phyloP scores from a whole-genome alignment of 352 stramenopile species.

The Phytophthora kernoviae region DNA sequence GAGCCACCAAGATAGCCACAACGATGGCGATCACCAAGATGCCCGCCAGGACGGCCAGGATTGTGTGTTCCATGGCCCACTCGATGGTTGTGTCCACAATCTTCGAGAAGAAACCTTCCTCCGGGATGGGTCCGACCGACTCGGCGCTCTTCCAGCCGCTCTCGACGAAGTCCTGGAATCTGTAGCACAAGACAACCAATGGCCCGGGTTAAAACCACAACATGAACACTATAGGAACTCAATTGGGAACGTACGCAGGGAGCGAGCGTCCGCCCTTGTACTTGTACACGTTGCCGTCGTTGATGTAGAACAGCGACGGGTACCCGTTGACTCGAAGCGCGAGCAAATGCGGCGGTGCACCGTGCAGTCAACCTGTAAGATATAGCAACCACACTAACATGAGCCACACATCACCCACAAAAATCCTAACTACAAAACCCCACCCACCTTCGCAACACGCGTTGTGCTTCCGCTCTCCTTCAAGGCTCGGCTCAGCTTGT shows the following conservation, averaged over 20 bases:
- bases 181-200: slow-evolving; percentile 4
- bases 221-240: not conserved
- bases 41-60: slow-evolving; percentile 58
- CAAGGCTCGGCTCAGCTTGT: slow-evolving; percentile 74
- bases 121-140: slow-evolving; percentile 56
- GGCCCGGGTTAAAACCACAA: too few species aligned
- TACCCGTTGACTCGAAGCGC: slow-evolving; percentile 83
- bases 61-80: slow-evolving; percentile 72
- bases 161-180: slow-evolving; percentile 67
- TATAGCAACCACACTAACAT: slow-evolving; percentile 5
- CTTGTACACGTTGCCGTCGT: slow-evolving; percentile 74
- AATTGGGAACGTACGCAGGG: slow-evolving; percentile 47
- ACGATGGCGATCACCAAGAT: slow-evolving; percentile 68
- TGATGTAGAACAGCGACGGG: slow-evolving; percentile 79
- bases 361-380: slow-evolving; percentile 58
- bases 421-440: not conserved
- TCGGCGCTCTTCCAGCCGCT: slow-evolving; percentile 61
- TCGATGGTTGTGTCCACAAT: slow-evolving; percentile 69
- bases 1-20: slow-evolving; percentile 69
- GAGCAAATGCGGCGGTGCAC: slow-evolving; percentile 83
- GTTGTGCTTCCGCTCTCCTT: slow-evolving; percentile 64
- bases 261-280: slow-evolving; percentile 77
- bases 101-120: slow-evolving; percentile 65
- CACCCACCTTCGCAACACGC: slow-evolving; percentile 61
- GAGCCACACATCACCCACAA: too few species aligned